Base-by-base conservation (phyloP, 2,329 filamentous ascomycete genomes). In the Neurospora crassa region DNA sequence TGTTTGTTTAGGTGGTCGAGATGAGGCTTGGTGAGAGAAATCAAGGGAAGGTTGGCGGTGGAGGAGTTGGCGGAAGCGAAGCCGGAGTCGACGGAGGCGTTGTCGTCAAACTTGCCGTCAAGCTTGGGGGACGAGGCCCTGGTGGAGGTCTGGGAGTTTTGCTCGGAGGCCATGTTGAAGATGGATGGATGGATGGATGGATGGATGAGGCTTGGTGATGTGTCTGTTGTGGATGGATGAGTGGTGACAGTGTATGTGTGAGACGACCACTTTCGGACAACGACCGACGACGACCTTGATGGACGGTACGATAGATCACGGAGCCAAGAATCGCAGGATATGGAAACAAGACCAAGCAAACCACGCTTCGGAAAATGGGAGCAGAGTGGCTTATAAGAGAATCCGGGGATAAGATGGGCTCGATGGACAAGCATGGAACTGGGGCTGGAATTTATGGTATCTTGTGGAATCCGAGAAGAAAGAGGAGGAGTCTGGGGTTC, bases 1-100 rank as follows among this genome's bases (percentile, higher is more conserved):
- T 97, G 93, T 74, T 89, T 83, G 86, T 99, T 99, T 80, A 99
- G 87, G 82, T 95, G 95, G 78, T 92, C 91, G 76, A 98, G 86
- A 81, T 99, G 95, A 74, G 91, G 88, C 80, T 91, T 91, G 75
- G 93, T 95, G 84, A 99, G 93, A 81, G 91, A 89, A 77, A 98
- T 87, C 73, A 92, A 88, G 16, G 94, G 92, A 24, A 95, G 85
- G 75, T 88, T 90, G 69, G 86, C 85, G 59, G 87, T 91, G 80
- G 82, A 90, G 78, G 81, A 87, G 78, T 79, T 76, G 40, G 79
- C 81, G 82, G 92, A 90, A 78, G 89, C 92, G 84, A 97, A 97
- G 74, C 95, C 95, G 43, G 95, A 97, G 82, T 97, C 93, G 73
- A 86, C 80, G 59, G 81, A 79, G 16, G 77, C 75, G 47, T 79